Percentiles rank a stretch among this genome's conserved stretches.
Evolutionary conservation across 371 early-diverging fungal species (phyloP).

Genomic region (Synchytrium microbalum): DNA sequence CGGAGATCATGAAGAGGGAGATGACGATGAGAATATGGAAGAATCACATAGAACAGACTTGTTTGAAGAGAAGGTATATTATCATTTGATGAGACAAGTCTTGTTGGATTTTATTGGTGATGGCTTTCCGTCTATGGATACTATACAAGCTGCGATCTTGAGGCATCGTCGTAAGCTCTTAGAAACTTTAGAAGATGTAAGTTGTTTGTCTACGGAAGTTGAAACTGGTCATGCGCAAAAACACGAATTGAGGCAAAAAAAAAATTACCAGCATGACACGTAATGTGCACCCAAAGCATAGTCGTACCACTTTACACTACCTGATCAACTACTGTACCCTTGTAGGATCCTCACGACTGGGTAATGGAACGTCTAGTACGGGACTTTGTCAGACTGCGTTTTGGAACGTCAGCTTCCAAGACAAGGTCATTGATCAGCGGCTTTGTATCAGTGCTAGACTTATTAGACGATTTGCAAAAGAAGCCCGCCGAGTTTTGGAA

Average conservation of each 20-base stretch:
- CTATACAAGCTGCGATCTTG: conserved; percentile 23
- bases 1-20: conserved; percentile 17
- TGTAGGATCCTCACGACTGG: conserved; percentile 51
- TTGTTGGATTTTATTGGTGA: conserved; percentile 30
- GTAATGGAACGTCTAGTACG: conserved; percentile 41
- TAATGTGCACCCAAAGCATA: neutral
- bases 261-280: neutral
- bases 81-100: conserved; percentile 24
- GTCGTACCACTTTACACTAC: neutral
- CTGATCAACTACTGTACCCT: conserved; percentile 14
- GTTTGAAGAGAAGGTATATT: conserved; percentile 24
- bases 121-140: conserved; percentile 18
- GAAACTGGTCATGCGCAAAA: neutral
- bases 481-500: conserved; percentile 53
- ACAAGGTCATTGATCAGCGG: conserved; percentile 30
- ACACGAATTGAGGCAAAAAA: neutral
- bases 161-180: conserved; percentile 31
- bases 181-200: conserved; percentile 2
- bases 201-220: neutral
- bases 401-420: conserved; percentile 20
- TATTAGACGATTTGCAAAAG: conserved; percentile 41
- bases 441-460: conserved; percentile 36
- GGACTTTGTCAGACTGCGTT: conserved; percentile 50
- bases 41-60: conserved; percentile 14
- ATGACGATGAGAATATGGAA: conserved; percentile 18